These are phyloP conservation scores for Dentipellis fragilis DNA, from an alignment of 768 basidiomycete genomes.

Conservation along the genomic window DNA sequence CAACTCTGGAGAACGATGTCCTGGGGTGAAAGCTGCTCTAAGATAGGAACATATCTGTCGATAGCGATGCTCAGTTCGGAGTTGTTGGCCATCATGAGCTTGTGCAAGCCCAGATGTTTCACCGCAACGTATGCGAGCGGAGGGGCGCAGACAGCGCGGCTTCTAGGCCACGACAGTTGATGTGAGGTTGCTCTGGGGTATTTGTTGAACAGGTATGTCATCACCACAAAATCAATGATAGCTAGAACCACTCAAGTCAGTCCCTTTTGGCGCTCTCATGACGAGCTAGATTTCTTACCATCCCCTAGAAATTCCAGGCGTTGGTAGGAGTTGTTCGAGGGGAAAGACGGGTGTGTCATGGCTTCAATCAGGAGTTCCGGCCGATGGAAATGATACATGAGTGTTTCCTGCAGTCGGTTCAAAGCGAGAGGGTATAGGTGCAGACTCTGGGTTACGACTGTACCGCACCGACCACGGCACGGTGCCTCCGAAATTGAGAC, in stretches of 20 bases:
- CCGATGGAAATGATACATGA: constrained; percentile 64
- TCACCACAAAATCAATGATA: constrained; percentile 60
- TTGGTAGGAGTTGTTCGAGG: constrained; percentile 59
- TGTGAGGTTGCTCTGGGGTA: constrained; percentile 68
- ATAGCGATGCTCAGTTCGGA: constrained; percentile 60
- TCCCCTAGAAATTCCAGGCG: constrained; percentile 86
- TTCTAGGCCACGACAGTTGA: constrained; percentile 61
- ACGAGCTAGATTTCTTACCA: constrained; percentile 36
- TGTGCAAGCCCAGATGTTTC: constrained; percentile 55
- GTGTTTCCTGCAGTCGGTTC: constrained; percentile 40
- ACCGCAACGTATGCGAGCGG: constrained; percentile 66
- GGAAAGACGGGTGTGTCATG: constrained; percentile 78
- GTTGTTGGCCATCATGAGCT: constrained; percentile 58
- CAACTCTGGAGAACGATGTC: constrained; percentile 64
- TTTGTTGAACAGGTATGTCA: constrained; percentile 59
- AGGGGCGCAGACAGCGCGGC: constrained; percentile 63
- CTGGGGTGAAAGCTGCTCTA: constrained; percentile 42
- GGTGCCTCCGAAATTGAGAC: constrained; percentile 63
- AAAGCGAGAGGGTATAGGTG: constrained; percentile 38
- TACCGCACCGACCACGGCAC: constrained; percentile 62
- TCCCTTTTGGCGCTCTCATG: not conserved
- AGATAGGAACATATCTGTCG: constrained; percentile 44
- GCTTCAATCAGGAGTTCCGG: constrained; percentile 65
- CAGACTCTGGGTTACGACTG: constrained; percentile 19
- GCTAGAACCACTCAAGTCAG: constrained; percentile 29